Conservation (phyloP, 1,139 yeast genomes). For the Sugiyamaella castrensis region DNA sequence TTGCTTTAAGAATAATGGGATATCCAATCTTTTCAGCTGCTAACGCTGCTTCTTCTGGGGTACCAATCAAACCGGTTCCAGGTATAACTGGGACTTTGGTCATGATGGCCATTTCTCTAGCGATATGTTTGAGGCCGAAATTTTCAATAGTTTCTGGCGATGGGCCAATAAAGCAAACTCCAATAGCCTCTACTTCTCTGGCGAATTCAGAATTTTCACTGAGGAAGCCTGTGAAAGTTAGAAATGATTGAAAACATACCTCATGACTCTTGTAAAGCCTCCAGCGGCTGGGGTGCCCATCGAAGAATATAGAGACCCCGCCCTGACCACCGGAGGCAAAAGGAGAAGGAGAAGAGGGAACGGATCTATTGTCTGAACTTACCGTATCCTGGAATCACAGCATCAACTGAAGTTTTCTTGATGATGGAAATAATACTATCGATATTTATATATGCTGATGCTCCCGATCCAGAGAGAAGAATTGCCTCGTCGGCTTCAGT, state of each 20-base stretch:
- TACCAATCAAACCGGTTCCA: constrained; percentile 91
- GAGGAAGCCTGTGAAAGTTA: constrained; percentile 45
- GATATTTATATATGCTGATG: constrained; percentile 74
- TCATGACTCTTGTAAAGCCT: too few species aligned
- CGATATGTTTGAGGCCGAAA: constrained; percentile 93
- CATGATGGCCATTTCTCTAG: constrained; percentile 74
- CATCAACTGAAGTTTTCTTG: constrained; percentile 74
- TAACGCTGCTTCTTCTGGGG: constrained; percentile 65
- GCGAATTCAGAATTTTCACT: constrained; percentile 93
- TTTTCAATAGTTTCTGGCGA: constrained; percentile 81
- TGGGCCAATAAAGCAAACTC: constrained; percentile 95
- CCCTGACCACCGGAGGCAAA: background rate
- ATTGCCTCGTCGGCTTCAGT: constrained; percentile 5
- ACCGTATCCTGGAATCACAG: constrained; percentile 98
- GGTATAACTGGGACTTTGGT: constrained; percentile 91
- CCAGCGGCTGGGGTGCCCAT: too few species aligned
- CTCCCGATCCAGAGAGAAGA: constrained; percentile 1
- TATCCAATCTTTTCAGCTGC: constrained; percentile 80
- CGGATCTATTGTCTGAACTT: too few species aligned
- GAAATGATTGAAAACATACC: too few species aligned
- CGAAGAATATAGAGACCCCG: too few species aligned
- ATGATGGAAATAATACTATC: constrained; percentile 91
- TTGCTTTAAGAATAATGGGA: constrained; percentile 96
- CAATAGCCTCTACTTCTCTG: constrained; percentile 76
- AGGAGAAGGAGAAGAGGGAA: too few species aligned